Conservation (phyloP, 495 filamentous ascomycete genomes). For the Aspergillus nanangensis region DNA sequence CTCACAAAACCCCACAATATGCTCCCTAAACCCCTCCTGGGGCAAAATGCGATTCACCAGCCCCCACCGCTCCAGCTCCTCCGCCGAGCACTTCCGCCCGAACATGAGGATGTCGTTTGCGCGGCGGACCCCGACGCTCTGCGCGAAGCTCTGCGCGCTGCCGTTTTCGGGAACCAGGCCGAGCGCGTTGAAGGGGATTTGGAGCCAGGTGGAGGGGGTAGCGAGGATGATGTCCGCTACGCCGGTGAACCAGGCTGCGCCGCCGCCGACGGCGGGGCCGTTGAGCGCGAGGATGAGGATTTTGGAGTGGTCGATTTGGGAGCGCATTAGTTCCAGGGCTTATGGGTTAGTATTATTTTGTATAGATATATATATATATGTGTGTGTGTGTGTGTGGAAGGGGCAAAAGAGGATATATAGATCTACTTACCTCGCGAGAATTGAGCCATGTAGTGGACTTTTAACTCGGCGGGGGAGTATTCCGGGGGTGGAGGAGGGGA, state of each 20-base stretch:
- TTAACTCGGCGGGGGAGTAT: no score
- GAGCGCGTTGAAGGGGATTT: constrained; percentile 17
- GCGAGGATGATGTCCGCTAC: constrained; percentile 17
- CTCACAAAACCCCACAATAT: constrained; percentile 8
- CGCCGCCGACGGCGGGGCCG: constrained; percentile 17
- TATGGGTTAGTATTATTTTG: no score
- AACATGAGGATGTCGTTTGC: constrained; percentile 20
- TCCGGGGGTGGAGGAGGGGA: no score
- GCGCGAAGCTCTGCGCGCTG: constrained; percentile 7
- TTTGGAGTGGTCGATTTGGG: constrained; percentile 13
- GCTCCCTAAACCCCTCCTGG: constrained; percentile 10
- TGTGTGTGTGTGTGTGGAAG: not conserved
- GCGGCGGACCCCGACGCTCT: constrained; percentile 16
- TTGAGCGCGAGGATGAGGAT: constrained; percentile 18
- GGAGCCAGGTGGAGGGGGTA: constrained; percentile 11
- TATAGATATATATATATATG: no score
- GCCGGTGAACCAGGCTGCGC: constrained; percentile 20
- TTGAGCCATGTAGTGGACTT: no score
- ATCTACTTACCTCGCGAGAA: no score
- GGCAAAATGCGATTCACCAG: constrained; percentile 13
- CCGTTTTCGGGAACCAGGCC: constrained; percentile 16
- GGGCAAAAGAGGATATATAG: no score
- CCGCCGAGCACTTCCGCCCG: constrained; percentile 10
- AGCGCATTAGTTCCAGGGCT: constrained; percentile 8
- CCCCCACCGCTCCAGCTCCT: constrained; percentile 13